Conservation (phyloP, 495 filamentous ascomycete species). For the Hypoxylon trugodes region DNA sequence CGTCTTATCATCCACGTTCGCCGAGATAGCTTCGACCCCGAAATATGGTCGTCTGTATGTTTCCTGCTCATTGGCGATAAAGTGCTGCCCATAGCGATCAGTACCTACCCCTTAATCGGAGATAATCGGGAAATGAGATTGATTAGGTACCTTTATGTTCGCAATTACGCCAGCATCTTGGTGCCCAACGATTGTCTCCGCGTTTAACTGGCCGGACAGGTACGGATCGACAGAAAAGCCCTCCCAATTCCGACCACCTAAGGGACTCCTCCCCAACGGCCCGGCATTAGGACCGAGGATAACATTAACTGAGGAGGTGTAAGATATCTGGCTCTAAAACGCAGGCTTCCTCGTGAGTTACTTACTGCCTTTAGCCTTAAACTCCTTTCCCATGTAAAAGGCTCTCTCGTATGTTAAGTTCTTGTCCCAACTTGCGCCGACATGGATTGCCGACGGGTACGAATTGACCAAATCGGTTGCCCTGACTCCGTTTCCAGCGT, state of each 20-base stretch:
- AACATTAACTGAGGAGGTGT: constrained; percentile 73
- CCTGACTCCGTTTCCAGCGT: constrained; percentile 70
- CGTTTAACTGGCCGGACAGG: constrained; percentile 55
- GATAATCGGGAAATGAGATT: neutral
- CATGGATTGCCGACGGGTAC: constrained; percentile 66
- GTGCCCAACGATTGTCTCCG: constrained; percentile 56
- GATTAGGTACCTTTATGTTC: constrained; percentile 59
- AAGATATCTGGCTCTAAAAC: constrained; percentile 41
- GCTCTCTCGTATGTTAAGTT: constrained; percentile 59
- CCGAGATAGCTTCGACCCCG: constrained; percentile 61
- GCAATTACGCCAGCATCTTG: constrained; percentile 64
- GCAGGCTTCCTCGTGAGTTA: neutral
- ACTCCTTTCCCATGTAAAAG: constrained; percentile 64
- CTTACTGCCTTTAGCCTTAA: constrained; percentile 63
- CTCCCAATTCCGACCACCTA: constrained; percentile 66
- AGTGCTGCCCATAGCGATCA: constrained; percentile 56
- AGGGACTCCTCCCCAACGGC: constrained; percentile 59
- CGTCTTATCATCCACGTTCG: constrained; percentile 72
- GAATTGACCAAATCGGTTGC: constrained; percentile 68
- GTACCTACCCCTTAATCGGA: constrained; percentile 10
- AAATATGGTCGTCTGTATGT: constrained; percentile 62
- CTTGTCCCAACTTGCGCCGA: constrained; percentile 65
- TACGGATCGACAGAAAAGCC: constrained; percentile 60
- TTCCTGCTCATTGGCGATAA: constrained; percentile 73
- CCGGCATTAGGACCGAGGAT: constrained; percentile 73